Evolutionary conservation across 441 rosid genomes (phyloP).

Genomic region (Breynia disticha): DNA sequence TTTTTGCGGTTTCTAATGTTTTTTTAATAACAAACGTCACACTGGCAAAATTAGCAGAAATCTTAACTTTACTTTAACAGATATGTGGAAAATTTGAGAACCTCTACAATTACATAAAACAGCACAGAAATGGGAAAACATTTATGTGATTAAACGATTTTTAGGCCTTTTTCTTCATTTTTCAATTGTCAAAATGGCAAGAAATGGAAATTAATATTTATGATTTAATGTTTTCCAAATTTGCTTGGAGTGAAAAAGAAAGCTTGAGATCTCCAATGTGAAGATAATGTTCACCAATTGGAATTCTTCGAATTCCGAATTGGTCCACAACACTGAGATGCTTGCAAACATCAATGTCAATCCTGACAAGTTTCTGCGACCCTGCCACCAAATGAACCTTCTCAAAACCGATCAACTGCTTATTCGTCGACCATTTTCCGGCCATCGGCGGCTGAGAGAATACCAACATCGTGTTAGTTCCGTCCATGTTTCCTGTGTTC

Average conservation of each 20-base stretch:
- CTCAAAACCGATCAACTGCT: slow-evolving; percentile 61
- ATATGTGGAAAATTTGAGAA: too few species aligned
- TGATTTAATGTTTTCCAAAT: slow-evolving; percentile 21
- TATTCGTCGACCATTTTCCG: slow-evolving; percentile 38
- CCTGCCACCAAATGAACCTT: slow-evolving; percentile 56
- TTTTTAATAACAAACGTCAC: too few species aligned
- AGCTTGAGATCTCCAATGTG: slow-evolving; percentile 79
- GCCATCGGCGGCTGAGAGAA: slow-evolving; percentile 45
- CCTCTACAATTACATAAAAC: too few species aligned
- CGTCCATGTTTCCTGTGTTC: slow-evolving; percentile 57
- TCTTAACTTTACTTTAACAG: too few species aligned
- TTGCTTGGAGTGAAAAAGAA: slow-evolving; percentile 53
- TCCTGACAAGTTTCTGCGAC: slow-evolving; percentile 30
- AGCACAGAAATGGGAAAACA: too few species aligned
- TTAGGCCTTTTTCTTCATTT: too few species aligned
- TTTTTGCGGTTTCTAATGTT: too few species aligned
- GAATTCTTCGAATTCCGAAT: slow-evolving; percentile 72
- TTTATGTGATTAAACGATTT: too few species aligned
- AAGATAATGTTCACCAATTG: slow-evolving; percentile 58
- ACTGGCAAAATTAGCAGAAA: too few species aligned
- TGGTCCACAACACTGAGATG: slow-evolving; percentile 67
- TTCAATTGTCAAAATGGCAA: too few species aligned
- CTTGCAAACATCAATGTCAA: slow-evolving; percentile 56
- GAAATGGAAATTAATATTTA: neutral
- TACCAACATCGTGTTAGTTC: slow-evolving; percentile 64